A percentile compares a stretch with the other conserved stretches of the same genome.
Evolutionary conservation across 139 green algal genomes (phyloP).

Genomic region (Chlorella sp.): DNA sequence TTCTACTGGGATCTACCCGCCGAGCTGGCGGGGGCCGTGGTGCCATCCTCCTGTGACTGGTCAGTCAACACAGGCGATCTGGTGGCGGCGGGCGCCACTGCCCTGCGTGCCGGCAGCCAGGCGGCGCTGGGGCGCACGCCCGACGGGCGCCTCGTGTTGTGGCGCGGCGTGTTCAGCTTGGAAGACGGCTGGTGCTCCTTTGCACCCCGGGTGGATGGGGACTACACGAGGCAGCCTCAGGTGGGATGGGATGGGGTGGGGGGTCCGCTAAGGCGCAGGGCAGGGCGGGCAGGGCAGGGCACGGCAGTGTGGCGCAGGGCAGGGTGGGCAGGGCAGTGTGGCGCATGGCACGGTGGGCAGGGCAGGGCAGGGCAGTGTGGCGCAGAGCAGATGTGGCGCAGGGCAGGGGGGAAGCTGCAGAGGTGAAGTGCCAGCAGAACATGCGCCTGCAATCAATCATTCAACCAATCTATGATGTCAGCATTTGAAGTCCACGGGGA

Average conservation of each 20-base stretch:
- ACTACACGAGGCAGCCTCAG: slow-evolving; percentile 5
- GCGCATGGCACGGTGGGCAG: no score
- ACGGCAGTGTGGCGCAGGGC: no score
- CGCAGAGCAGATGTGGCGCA: no score
- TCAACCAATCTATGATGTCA: no score
- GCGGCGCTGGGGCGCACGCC: background rate
- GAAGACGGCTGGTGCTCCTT: background rate
- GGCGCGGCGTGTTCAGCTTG: background rate
- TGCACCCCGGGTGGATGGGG: background rate
- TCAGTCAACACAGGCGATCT: background rate
- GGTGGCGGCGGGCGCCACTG: background rate
- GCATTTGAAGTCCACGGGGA: no score
- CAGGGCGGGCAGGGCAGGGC: no score
- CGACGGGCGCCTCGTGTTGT: background rate
- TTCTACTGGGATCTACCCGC: background rate
- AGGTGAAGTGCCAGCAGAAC: background rate
- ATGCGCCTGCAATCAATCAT: no score
- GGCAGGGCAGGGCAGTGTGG: no score
- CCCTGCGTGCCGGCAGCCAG: background rate
- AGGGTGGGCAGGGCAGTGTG: no score
- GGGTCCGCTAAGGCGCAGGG: no score
- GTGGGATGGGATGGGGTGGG: background rate
- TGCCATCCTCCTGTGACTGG: background rate
- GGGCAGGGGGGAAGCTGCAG: background rate
- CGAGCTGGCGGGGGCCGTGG: background rate